Conservation (phyloP, 352 stramenopile species). For the Globisporangium iwayamae region DNA sequence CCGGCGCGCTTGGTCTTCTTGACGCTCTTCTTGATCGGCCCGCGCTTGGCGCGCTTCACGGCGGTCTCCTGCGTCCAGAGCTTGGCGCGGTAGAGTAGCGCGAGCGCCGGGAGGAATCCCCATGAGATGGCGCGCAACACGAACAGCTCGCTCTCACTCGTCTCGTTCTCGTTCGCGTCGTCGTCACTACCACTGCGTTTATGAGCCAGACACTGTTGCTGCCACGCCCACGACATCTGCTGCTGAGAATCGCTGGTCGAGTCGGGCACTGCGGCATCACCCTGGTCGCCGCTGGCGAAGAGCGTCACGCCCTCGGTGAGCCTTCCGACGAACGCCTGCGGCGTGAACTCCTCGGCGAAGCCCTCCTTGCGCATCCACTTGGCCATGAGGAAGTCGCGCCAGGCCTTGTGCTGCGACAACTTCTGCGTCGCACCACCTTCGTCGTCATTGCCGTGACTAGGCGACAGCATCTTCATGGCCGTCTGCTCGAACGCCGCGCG, state of each 20-base stretch:
- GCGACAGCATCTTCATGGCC: constrained; percentile 1
- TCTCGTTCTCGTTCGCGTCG: background rate
- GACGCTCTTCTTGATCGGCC: constrained; percentile 7
- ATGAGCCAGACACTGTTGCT: constrained; percentile 13
- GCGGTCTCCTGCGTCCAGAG: constrained; percentile 17
- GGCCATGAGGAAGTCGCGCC: constrained; percentile 58
- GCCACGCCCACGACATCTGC: background rate
- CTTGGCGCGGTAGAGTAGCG: constrained; percentile 15
- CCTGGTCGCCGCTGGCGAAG: constrained; percentile 6
- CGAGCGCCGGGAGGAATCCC: constrained; percentile 2
- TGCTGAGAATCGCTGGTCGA: background rate
- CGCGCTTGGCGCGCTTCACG: constrained; percentile 9
- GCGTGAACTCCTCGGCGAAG: constrained; percentile 51
- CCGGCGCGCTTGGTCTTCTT: constrained; percentile 9
- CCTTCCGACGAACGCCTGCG: constrained; percentile 58
- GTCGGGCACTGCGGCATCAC: background rate
- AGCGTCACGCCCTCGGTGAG: constrained; percentile 42
- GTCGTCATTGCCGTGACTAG: background rate
- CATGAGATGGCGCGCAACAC: background rate
- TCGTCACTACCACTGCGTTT: background rate
- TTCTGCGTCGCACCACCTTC: constrained; percentile 1
- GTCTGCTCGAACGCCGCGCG: constrained; percentile 1
- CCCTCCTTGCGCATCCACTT: constrained; percentile 36
- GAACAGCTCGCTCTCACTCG: background rate
- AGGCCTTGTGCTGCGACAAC: constrained; percentile 18